Conservation (phyloP, 345 rosid species). For the Erysimum cheiranthoides region DNA sequence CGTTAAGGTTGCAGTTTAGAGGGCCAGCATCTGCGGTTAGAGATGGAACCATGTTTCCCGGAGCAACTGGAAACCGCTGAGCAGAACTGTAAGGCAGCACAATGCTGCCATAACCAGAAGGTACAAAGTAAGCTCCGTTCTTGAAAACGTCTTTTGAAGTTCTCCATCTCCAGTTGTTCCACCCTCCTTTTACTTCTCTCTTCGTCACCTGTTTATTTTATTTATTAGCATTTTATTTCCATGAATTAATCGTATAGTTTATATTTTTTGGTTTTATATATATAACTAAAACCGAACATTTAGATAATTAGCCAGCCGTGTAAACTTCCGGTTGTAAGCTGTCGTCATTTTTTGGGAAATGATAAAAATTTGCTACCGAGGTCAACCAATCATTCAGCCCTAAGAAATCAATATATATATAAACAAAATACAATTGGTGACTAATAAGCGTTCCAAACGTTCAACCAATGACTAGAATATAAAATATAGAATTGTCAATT, state of each 20-base stretch:
- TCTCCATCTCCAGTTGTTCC: conserved; percentile 89
- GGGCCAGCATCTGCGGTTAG: conserved; percentile 80
- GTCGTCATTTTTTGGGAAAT: neutral
- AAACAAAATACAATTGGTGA: neutral
- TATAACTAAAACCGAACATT: neutral
- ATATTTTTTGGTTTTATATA: neutral
- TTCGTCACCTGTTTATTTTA: conserved; percentile 70
- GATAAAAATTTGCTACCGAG: neutral
- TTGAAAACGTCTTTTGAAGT: conserved; percentile 70
- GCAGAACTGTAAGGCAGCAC: conserved; percentile 58
- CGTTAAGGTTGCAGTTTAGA: conserved; percentile 50
- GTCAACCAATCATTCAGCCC: neutral
- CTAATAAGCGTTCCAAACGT: neutral
- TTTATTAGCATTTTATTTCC: neutral
- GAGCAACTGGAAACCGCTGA: conserved; percentile 62
- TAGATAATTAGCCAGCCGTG: neutral
- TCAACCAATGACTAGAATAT: neutral
- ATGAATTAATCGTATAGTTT: neutral
- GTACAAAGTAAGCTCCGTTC: conserved; percentile 91
- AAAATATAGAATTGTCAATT: neutral
- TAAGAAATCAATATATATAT: neutral
- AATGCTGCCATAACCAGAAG: conserved; percentile 76
- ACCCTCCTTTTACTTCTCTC: conserved; percentile 60
- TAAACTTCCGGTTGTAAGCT: conserved; percentile 14
- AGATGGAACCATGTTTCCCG: conserved; percentile 66